A percentile compares a stretch with the other conserved stretches of the same genome.
phyloP scores from a whole-genome alignment of 495 filamentous ascomycete species.

The Cairneyella variabilis region DNA sequence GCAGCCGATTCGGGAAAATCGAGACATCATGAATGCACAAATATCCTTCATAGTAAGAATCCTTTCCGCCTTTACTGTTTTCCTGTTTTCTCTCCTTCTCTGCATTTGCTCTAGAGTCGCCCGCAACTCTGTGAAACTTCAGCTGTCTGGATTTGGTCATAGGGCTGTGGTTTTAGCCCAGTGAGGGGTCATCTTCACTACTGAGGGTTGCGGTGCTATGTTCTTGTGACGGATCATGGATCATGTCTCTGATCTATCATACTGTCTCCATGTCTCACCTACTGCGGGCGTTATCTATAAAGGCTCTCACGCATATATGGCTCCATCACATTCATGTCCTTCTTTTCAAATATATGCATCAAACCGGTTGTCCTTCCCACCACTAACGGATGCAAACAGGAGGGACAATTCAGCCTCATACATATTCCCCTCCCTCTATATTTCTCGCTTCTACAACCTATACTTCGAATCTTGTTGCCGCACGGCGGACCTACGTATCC shows the following conservation, averaged over 20 bases:
- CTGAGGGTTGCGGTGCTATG: too few species aligned
- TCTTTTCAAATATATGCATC: slow-evolving; percentile 16
- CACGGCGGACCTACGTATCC: slow-evolving; percentile 26
- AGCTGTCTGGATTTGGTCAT: too few species aligned
- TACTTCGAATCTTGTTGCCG: slow-evolving; percentile 73
- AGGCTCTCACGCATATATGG: slow-evolving; percentile 17
- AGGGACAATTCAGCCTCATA: slow-evolving; percentile 80
- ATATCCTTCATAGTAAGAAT: slow-evolving; percentile 52
- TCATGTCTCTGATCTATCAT: slow-evolving; percentile 22
- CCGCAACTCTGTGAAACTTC: too few species aligned
- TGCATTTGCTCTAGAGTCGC: not conserved
- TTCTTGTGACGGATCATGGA: slow-evolving; percentile 8
- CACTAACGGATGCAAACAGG: slow-evolving; percentile 49
- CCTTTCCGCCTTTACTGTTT: slow-evolving; percentile 2
- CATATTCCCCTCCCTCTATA: slow-evolving; percentile 87
- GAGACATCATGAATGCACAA: slow-evolving; percentile 47
- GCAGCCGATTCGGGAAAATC: slow-evolving; percentile 17
- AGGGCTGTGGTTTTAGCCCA: too few species aligned
- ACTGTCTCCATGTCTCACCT: slow-evolving; percentile 15
- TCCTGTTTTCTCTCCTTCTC: not conserved
- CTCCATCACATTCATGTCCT: slow-evolving; percentile 9
- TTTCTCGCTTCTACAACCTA: slow-evolving; percentile 73
- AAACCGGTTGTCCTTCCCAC: slow-evolving; percentile 13
- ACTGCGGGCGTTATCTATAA: slow-evolving; percentile 22
- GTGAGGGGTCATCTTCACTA: too few species aligned